These are phyloP conservation scores for Colletotrichum orbiculare DNA, from an alignment of 2,329 filamentous ascomycete species.

Conservation along the genomic window DNA sequence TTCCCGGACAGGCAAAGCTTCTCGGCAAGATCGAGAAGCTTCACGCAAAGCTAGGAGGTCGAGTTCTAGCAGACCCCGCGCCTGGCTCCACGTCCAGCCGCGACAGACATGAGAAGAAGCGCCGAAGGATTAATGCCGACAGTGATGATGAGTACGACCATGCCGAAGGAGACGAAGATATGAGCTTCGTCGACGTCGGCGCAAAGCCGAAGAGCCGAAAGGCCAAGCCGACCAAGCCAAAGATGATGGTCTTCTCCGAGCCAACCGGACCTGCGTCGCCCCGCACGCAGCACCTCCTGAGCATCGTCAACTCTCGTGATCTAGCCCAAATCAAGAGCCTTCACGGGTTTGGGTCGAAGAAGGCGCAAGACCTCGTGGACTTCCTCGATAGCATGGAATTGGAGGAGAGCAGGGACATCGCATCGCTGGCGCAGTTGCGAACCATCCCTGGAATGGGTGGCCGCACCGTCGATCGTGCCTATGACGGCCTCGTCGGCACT, in stretches of 20 bases:
- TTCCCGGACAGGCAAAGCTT: conserved; percentile 85
- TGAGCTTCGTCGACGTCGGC: conserved; percentile 44
- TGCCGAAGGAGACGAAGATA: conserved; percentile 55
- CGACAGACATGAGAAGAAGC: conserved; percentile 39
- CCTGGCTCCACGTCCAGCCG: conserved; percentile 4
- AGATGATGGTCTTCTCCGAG: conserved; percentile 45
- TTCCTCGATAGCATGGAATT: conserved; percentile 60
- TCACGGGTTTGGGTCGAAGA: conserved; percentile 78
- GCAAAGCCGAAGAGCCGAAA: conserved; percentile 45
- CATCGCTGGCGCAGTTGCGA: conserved; percentile 62
- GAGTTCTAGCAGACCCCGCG: conserved; percentile 24
- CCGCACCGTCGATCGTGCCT: conserved; percentile 66
- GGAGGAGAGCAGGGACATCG: conserved; percentile 55
- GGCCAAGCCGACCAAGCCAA: conserved; percentile 42
- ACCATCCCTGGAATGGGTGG: conserved; percentile 68
- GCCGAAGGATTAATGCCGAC: conserved; percentile 41
- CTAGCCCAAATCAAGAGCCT: conserved; percentile 72
- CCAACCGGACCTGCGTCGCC: conserved; percentile 60
- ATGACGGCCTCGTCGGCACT: conserved; percentile 55
- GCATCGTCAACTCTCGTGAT: conserved; percentile 80
- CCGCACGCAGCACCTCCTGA: conserved; percentile 70
- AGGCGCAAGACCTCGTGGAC: conserved; percentile 70
- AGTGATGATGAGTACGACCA: conserved; percentile 53
- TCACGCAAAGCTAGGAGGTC: conserved; percentile 59
- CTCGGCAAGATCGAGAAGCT: conserved; percentile 75